These are phyloP conservation scores for Penicillium mononematosum DNA, from an alignment of 495 filamentous ascomycete species.

Conservation along the genomic window DNA sequence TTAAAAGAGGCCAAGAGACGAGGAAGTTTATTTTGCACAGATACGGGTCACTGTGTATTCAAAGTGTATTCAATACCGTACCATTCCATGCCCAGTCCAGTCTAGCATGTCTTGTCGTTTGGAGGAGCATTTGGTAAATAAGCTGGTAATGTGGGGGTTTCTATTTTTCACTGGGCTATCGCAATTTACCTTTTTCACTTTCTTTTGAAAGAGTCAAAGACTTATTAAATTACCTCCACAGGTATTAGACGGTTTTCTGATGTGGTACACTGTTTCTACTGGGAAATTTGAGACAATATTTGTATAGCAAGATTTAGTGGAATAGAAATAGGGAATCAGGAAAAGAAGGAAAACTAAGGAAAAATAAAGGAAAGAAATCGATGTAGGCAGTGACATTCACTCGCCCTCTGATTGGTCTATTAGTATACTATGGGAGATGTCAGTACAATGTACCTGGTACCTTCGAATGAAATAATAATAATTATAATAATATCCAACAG, in stretches of 20 bases:
- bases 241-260: conserved; percentile 13
- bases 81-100: conserved; percentile 9
- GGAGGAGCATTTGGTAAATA: conserved; percentile 6
- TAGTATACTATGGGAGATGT: too few species aligned
- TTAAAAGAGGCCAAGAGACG: not conserved
- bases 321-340: too few species aligned
- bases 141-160: conserved; percentile 14
- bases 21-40: not conserved
- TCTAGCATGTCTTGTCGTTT: conserved; percentile 11
- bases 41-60: not conserved
- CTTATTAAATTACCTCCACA: not conserved
- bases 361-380: too few species aligned
- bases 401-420: too few species aligned
- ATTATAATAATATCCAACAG: not conserved
- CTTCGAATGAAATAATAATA: conserved; percentile 1
- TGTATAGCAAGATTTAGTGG: not conserved
- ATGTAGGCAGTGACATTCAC: too few species aligned
- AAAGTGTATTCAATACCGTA: not conserved
- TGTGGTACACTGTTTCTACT: conserved; percentile 2
- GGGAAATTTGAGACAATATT: not conserved
- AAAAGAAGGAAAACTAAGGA: too few species aligned
- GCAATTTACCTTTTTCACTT: conserved; percentile 17
- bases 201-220: not conserved
- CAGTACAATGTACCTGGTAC: conserved; percentile 10
- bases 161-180: conserved; percentile 16